Evolutionary conservation across 177 flowering plant species (phyloP).

Genomic region (Tripterygium wilfordii): DNA sequence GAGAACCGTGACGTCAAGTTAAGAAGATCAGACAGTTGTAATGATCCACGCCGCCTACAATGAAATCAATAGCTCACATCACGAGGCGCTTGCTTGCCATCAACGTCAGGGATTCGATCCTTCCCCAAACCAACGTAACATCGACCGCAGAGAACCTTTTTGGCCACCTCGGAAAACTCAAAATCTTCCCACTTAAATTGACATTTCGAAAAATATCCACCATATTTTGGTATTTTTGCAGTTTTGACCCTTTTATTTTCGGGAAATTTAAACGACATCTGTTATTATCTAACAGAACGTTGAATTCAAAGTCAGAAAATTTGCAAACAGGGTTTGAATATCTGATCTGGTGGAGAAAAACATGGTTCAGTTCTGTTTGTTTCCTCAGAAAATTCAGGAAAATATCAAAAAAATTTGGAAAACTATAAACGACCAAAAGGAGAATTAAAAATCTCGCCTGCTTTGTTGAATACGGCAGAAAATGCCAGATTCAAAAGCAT

Average conservation of each 20-base stretch:
- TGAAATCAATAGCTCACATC: slow-evolving; percentile 18
- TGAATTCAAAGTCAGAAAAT: slow-evolving; percentile 7
- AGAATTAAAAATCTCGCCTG: too few species aligned
- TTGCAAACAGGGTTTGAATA: slow-evolving; percentile 2
- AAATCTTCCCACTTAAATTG: slow-evolving; percentile 15
- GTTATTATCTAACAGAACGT: background rate
- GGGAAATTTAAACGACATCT: background rate
- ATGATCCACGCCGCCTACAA: slow-evolving; percentile 18
- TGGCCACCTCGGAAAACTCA: slow-evolving; percentile 13
- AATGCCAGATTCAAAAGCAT: too few species aligned
- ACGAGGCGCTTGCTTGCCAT: slow-evolving; percentile 8
- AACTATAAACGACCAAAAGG: background rate
- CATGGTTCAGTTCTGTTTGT: slow-evolving; percentile 4
- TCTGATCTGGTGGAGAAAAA: slow-evolving; percentile 4
- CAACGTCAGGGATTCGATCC: slow-evolving; percentile 6
- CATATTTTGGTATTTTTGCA: too few species aligned
- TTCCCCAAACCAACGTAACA: slow-evolving; percentile 24
- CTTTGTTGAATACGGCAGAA: too few species aligned
- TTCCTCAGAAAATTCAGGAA: slow-evolving; percentile 4
- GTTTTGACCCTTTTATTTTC: too few species aligned
- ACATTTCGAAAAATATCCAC: slow-evolving; percentile 9
- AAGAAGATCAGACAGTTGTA: slow-evolving; percentile 20
- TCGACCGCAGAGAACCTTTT: slow-evolving; percentile 9
- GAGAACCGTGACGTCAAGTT: slow-evolving; percentile 7
- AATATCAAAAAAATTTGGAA: background rate